These are phyloP conservation scores for Mycena amicta DNA, from an alignment of 768 basidiomycete species.

Conservation along the genomic window DNA sequence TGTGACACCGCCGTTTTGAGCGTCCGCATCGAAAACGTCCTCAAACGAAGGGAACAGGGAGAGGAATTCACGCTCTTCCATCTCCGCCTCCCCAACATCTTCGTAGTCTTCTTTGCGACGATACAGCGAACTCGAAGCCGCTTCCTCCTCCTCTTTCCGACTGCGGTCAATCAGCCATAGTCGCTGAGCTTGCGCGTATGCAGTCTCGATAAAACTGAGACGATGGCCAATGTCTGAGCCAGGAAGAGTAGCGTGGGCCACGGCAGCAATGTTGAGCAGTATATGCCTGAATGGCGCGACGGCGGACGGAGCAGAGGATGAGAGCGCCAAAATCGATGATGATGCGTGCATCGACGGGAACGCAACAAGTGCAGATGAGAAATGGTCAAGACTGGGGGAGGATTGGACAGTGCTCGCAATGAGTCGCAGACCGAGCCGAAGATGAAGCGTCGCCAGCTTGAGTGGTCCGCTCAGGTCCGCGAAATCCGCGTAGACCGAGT, in stretches of 20 bases:
- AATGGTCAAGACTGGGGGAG: conserved; percentile 20
- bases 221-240: conserved; percentile 29
- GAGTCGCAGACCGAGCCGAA: conserved; percentile 75
- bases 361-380: conserved; percentile 41
- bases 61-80: conserved; percentile 83
- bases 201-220: conserved; percentile 43
- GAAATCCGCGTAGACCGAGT: conserved; percentile 67
- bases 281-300: conserved; percentile 43
- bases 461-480: conserved; percentile 72
- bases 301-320: conserved; percentile 26
- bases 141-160: conserved; percentile 63
- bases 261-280: conserved; percentile 50
- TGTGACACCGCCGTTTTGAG: conserved; percentile 13
- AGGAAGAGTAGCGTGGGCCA: conserved; percentile 47
- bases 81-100: conserved; percentile 65
- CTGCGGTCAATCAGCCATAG: conserved; percentile 85
- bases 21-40: conserved; percentile 47
- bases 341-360: conserved; percentile 59
- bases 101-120: conserved; percentile 61
- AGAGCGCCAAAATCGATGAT: conserved; percentile 33
- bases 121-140: conserved; percentile 76
- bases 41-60: conserved; percentile 86
- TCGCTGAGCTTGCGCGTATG: conserved; percentile 72
- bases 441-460: conserved; percentile 61
- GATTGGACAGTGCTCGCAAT: conserved; percentile 26